phyloP scores from a whole-genome alignment of 768 basidiomycete species.

The Kondoa malvinella region DNA sequence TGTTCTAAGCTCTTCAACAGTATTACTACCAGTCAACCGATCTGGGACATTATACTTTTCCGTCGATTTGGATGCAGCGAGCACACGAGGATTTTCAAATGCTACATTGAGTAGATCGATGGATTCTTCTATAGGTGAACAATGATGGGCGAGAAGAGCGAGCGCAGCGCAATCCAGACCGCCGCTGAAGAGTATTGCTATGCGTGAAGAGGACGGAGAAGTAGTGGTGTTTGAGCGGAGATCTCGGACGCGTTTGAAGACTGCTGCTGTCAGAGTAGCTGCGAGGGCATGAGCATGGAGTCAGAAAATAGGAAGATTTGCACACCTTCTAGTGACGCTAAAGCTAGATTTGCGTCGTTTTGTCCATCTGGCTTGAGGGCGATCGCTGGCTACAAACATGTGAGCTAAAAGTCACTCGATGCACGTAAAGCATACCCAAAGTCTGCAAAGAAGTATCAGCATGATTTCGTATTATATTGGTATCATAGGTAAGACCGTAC shows the following conservation, averaged over 20 bases:
- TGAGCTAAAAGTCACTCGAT: no score
- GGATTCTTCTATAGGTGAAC: slow-evolving; percentile 11
- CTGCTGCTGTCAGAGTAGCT: slow-evolving; percentile 12
- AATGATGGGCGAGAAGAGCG: slow-evolving; percentile 63
- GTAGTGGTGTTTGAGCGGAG: slow-evolving; percentile 6
- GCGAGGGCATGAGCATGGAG: slow-evolving; percentile 12
- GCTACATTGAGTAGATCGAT: slow-evolving; percentile 26
- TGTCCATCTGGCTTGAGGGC: slow-evolving; percentile 25
- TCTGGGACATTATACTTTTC: slow-evolving; percentile 70
- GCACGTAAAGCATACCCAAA: no score
- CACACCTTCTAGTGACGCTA: neutral
- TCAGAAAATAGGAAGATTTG: neutral
- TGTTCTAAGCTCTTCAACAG: slow-evolving; percentile 55
- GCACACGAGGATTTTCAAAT: slow-evolving; percentile 68
- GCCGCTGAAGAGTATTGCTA: slow-evolving; percentile 84
- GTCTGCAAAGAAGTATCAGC: no score
- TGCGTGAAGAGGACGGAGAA: slow-evolving; percentile 31
- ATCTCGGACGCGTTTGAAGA: slow-evolving; percentile 20
- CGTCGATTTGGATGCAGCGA: slow-evolving; percentile 37
- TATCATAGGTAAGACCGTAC: no score
- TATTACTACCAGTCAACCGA: slow-evolving; percentile 58
- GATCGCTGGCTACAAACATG: no score
- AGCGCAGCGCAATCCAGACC: slow-evolving; percentile 84
- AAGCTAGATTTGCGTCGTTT: neutral
- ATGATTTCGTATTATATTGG: no score